Evolutionary conservation across 1,284 basidiomycete genomes (phyloP), one percentile per base, ranked within the genome.

Genomic region (Pseudozyma pruni): DNA sequence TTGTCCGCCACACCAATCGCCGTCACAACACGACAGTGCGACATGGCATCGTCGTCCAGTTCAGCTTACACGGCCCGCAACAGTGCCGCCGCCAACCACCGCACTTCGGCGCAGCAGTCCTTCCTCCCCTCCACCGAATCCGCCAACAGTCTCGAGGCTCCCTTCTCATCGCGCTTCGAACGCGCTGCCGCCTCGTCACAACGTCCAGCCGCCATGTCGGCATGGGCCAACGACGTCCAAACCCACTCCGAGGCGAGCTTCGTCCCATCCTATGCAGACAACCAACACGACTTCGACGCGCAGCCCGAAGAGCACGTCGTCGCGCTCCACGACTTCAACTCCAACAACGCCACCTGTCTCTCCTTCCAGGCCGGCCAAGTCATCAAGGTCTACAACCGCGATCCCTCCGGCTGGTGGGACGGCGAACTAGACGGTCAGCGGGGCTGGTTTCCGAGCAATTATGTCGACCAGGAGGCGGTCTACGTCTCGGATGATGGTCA

Each of bases 401-500:
- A 98, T 83, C 71, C 86, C 0, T 92, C 90, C 63, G 96, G 95
- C 0, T 98, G 96, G 96, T 98, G 95, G 95, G 94, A 98, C 80
- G 95, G 96, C 10, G 93, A 98, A 83, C 84, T 96, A 19, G 58
- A 74, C n/a, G 75, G 70, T 10, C 51, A 75, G 41, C 70, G 79
- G 20, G 96, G 96, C n/a, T 99, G 95, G 95, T 98, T 98, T 83
- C 95, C 95, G n/a, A 93, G 92, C 72, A 87, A 86, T 66, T 87
- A 72, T 19, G 69, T 72, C n/a, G 69, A 72, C 34, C 69, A 72
- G 32, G 69, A 72, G 42, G 69, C 62, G 4, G 62, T 62, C 53
- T 71, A 66, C 40, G 53, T 64, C 20, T 64, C 61, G 29, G 68
- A 71, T 22, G 60, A 53, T 7, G 60, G n/a, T 3, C 53, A 71